These are phyloP conservation scores for Fraxinus velutina DNA, from an alignment of 305 asterid genomes.

Conservation along the genomic window DNA sequence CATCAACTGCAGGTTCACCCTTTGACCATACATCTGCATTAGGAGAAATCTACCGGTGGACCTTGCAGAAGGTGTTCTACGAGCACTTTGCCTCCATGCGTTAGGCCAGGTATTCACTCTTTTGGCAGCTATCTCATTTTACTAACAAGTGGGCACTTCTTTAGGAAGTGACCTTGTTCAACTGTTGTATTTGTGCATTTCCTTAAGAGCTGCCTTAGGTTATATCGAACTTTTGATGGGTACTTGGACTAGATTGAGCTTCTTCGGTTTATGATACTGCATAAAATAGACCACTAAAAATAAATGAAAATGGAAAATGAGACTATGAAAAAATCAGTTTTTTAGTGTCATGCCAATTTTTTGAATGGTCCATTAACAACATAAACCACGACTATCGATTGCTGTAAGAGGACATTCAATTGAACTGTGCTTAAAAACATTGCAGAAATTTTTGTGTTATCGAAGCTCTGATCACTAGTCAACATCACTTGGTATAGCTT, in stretches of 20 bases:
- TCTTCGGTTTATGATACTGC: not conserved
- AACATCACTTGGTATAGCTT: not conserved
- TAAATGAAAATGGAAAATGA: not conserved
- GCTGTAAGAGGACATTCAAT: not conserved
- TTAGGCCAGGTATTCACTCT: conserved; percentile 78
- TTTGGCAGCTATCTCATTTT: conserved; percentile 13
- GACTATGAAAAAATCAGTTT: not conserved
- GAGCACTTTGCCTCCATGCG: conserved; percentile 97
- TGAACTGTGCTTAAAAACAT: not conserved
- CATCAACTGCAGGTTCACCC: not conserved
- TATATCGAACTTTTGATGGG: not conserved
- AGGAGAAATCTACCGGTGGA: conserved; percentile 95
- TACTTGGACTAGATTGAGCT: not conserved
- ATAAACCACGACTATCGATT: not conserved
- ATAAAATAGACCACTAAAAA: not conserved
- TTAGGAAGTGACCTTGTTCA: not conserved
- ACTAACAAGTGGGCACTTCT: not conserved
- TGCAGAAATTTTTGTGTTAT: not conserved
- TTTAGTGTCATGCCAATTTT: not conserved
- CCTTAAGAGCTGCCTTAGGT: not conserved
- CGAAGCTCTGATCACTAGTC: not conserved
- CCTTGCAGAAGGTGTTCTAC: conserved; percentile 93
- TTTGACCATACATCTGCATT: conserved; percentile 23
- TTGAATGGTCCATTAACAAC: not conserved
- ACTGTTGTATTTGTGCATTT: conserved; percentile 9